Evolutionary conservation across 2,329 filamentous ascomycete genomes (phyloP).

Genomic region (Verticillium dahliae): DNA sequence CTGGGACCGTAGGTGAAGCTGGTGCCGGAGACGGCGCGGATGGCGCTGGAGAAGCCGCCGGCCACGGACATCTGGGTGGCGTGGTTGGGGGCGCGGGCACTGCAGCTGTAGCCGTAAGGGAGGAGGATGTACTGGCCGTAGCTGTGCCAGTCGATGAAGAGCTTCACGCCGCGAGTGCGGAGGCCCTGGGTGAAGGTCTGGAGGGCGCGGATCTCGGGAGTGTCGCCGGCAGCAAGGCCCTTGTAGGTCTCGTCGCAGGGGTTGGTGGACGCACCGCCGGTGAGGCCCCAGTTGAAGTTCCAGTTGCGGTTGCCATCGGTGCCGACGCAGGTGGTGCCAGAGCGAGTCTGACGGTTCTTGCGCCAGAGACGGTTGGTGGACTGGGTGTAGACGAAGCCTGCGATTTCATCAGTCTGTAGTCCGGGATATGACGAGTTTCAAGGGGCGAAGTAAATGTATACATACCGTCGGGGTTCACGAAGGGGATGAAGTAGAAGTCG

Average conservation of each 20-base stretch:
- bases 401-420: not conserved
- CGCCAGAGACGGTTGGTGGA: slow-evolving; percentile 46
- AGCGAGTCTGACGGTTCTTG: slow-evolving; percentile 37
- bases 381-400: slow-evolving; percentile 45
- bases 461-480: slow-evolving; percentile 46
- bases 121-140: slow-evolving; percentile 37
- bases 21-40: slow-evolving; percentile 24
- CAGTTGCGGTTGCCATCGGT: slow-evolving; percentile 46
- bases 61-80: slow-evolving; percentile 32
- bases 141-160: slow-evolving; percentile 42
- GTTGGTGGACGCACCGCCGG: slow-evolving; percentile 34
- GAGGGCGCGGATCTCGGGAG: slow-evolving; percentile 39
- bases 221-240: slow-evolving; percentile 27
- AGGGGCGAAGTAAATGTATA: not conserved
- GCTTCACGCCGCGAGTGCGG: slow-evolving; percentile 25
- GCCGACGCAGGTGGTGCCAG: slow-evolving; percentile 29
- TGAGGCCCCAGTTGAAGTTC: slow-evolving; percentile 35
- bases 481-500: slow-evolving; percentile 53
- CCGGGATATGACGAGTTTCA: not conserved
- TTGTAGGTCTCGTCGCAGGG: slow-evolving; percentile 36
- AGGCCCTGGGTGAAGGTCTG: slow-evolving; percentile 23
- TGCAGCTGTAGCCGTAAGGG: slow-evolving; percentile 39
- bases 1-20: slow-evolving; percentile 28
- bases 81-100: slow-evolving; percentile 27
- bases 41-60: slow-evolving; percentile 16